phyloP scores from a whole-genome alignment of 768 basidiomycete genomes.

The Leccinum incarnatum region DNA sequence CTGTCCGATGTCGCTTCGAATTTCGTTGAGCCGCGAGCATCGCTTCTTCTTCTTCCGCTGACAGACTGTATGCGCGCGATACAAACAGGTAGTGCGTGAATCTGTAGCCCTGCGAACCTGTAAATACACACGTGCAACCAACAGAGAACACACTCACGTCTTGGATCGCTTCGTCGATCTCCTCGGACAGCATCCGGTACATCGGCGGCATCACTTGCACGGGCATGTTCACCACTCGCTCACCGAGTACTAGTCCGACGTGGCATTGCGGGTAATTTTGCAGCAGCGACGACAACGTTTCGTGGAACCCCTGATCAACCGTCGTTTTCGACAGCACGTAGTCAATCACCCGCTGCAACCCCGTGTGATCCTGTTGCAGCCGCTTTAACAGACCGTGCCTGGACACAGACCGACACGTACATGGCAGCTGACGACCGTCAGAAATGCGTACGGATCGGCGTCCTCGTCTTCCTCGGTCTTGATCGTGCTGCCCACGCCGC shows the following conservation, averaged over 20 bases:
- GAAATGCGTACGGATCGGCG: slow-evolving; percentile 78
- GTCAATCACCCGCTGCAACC: slow-evolving; percentile 63
- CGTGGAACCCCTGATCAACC: slow-evolving; percentile 47
- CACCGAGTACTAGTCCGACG: slow-evolving; percentile 82
- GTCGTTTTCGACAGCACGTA: slow-evolving; percentile 68
- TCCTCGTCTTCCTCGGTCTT: slow-evolving; percentile 65
- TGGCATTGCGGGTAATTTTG: slow-evolving; percentile 33
- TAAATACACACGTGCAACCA: not conserved
- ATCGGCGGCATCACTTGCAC: slow-evolving; percentile 89
- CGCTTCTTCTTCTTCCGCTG: slow-evolving; percentile 62
- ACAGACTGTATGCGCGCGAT: slow-evolving; percentile 75
- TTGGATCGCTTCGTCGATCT: slow-evolving; percentile 69
- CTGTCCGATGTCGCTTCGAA: slow-evolving; percentile 36
- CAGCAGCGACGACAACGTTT: slow-evolving; percentile 47
- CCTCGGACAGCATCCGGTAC: slow-evolving; percentile 85
- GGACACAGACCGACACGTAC: slow-evolving; percentile 36
- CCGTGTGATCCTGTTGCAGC: slow-evolving; percentile 60
- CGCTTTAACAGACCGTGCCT: not conserved
- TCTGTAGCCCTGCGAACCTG: slow-evolving; percentile 45
- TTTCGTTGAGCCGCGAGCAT: slow-evolving; percentile 41
- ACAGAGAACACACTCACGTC: slow-evolving; percentile 46
- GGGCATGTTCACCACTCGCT: slow-evolving; percentile 93
- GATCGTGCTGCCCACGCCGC: slow-evolving; percentile 80
- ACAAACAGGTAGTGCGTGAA: slow-evolving; percentile 77
- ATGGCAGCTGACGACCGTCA: slow-evolving; percentile 80